These are phyloP conservation scores for Geotrichum siamense DNA, from an alignment of 1,139 yeast genomes.

Conservation along the genomic window DNA sequence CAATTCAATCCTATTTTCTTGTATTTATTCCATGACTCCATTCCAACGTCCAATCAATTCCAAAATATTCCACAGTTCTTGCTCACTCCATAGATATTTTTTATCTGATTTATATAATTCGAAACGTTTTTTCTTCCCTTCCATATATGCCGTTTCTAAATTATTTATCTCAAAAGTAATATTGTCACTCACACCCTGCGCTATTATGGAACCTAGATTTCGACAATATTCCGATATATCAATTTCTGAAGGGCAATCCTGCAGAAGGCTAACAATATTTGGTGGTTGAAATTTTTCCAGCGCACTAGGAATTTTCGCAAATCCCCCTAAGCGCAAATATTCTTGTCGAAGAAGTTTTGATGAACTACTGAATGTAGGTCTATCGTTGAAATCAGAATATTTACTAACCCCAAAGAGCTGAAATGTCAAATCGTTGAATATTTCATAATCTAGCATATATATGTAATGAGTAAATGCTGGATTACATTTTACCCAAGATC, in stretches of 20 bases:
- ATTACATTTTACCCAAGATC: neutral
- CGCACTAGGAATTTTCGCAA: neutral
- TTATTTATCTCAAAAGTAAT: neutral
- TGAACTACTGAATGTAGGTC: neutral
- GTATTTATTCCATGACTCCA: too few species aligned
- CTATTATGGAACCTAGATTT: neutral
- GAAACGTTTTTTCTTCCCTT: neutral
- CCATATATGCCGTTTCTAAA: slow-evolving; percentile 1
- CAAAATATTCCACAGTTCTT: neutral
- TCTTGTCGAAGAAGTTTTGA: neutral
- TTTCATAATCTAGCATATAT: neutral
- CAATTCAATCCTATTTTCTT: too few species aligned
- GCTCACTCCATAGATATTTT: neutral
- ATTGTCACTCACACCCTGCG: neutral
- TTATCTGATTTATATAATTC: neutral
- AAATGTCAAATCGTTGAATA: neutral
- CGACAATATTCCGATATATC: neutral
- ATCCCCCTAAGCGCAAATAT: neutral
- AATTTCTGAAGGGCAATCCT: neutral
- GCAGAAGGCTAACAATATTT: neutral
- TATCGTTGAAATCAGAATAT: neutral
- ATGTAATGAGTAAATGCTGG: neutral
- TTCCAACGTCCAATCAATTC: slow-evolving; percentile 1
- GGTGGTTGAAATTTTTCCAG: neutral
- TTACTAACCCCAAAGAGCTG: neutral